These are phyloP conservation scores for Sesbania bispinosa DNA, from an alignment of 306 rosid genomes.

Conservation along the genomic window DNA sequence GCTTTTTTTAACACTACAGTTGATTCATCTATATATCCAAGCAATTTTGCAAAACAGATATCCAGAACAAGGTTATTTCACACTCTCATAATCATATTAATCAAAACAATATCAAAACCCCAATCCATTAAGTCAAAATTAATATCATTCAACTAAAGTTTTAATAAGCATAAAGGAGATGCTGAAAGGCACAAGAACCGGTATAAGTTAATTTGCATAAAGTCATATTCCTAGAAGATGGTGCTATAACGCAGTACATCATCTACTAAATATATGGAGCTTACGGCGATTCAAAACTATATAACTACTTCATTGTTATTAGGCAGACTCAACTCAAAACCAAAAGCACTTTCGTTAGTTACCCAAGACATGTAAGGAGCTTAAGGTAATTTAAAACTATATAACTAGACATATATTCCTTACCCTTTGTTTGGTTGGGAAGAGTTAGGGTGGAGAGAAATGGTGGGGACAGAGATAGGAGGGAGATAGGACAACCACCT, in stretches of 20 bases:
- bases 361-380: too few relatives aligned
- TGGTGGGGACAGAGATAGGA: too few relatives aligned
- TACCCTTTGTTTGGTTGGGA: too few relatives aligned
- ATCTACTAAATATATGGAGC: not conserved
- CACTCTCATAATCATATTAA: not conserved
- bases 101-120: too few relatives aligned
- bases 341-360: too few relatives aligned
- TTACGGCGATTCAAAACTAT: too few relatives aligned
- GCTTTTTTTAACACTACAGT: slow-evolving; percentile 77
- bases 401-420: too few relatives aligned
- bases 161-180: not conserved
- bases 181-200: not conserved
- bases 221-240: not conserved
- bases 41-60: slow-evolving; percentile 25
- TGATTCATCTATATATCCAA: slow-evolving; percentile 64
- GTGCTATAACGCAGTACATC: not conserved
- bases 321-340: too few relatives aligned
- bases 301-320: too few relatives aligned
- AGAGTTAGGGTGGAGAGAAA: too few relatives aligned
- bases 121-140: not conserved
- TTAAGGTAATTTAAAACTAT: too few relatives aligned
- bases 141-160: not conserved
- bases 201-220: not conserved
- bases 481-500: too few relatives aligned
- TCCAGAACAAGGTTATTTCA: not conserved